Evolutionary conservation across 768 basidiomycete species (phyloP).

Genomic region (Saitozyma podzolica): DNA sequence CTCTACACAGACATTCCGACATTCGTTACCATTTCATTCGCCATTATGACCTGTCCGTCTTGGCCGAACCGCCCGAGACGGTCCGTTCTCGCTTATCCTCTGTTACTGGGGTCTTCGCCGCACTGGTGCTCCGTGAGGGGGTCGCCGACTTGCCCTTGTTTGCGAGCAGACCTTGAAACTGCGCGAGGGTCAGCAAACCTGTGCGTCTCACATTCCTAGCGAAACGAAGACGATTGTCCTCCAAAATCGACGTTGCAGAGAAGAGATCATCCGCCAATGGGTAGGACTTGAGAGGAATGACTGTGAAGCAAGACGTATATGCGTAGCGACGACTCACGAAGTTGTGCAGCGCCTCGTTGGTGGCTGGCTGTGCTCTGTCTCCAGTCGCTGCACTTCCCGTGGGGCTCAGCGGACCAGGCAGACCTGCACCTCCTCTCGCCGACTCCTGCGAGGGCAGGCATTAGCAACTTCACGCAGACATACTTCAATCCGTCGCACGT

Average conservation of each 20-base stretch:
- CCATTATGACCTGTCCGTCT: too few relatives aligned
- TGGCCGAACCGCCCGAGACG: too few relatives aligned
- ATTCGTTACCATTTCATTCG: too few relatives aligned
- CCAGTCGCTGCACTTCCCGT: slow-evolving; percentile 20
- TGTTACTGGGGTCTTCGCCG: too few relatives aligned
- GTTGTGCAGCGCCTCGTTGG: slow-evolving; percentile 50
- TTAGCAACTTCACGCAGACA: slow-evolving; percentile 1
- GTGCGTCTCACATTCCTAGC: neutral
- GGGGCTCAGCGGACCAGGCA: slow-evolving; percentile 25
- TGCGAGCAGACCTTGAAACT: slow-evolving; percentile 32
- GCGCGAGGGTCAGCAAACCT: neutral
- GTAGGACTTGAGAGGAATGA: too few relatives aligned
- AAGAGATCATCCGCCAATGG: too few relatives aligned
- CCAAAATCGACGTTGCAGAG: too few relatives aligned
- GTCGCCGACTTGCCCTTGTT: slow-evolving; percentile 18
- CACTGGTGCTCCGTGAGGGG: neutral
- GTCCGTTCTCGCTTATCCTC: too few relatives aligned
- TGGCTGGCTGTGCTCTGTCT: neutral
- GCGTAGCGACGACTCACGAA: slow-evolving; percentile 36
- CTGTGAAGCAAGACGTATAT: neutral
- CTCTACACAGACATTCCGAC: too few relatives aligned
- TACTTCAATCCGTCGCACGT: slow-evolving; percentile 4
- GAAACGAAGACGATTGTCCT: neutral
- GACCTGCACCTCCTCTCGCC: slow-evolving; percentile 1
- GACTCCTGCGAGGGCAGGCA: slow-evolving; percentile 21